Conservation (phyloP, 2,329 filamentous ascomycete genomes). For the Grosmannia huntii region DNA sequence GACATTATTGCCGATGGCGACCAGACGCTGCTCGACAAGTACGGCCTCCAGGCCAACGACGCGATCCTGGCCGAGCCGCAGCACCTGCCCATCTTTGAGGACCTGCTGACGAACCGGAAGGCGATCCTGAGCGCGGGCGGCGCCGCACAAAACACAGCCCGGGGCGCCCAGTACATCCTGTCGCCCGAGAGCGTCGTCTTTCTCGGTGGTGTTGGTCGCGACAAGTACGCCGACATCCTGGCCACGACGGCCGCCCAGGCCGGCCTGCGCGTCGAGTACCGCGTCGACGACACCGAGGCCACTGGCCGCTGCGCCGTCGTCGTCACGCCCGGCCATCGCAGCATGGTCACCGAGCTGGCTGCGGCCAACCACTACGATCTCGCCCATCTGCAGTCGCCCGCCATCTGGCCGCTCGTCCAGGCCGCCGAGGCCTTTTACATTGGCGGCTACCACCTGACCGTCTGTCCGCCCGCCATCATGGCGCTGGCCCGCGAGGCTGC, state of each 20-base stretch:
- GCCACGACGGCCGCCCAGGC: slow-evolving; percentile 74
- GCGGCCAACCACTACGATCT: slow-evolving; percentile 96
- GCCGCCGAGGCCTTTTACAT: slow-evolving; percentile 83
- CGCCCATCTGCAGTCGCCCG: slow-evolving; percentile 79
- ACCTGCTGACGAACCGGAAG: slow-evolving; percentile 81
- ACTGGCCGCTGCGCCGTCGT: slow-evolving; percentile 93
- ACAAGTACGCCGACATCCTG: slow-evolving; percentile 89
- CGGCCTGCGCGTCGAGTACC: slow-evolving; percentile 89
- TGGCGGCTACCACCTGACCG: slow-evolving; percentile 94
- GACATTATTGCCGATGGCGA: slow-evolving; percentile 86
- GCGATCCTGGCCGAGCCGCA: slow-evolving; percentile 91
- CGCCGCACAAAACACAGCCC: slow-evolving; percentile 93
- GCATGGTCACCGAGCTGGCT: slow-evolving; percentile 86
- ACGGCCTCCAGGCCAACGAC: slow-evolving; percentile 88
- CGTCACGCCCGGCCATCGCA: slow-evolving; percentile 93
- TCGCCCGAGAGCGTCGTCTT: slow-evolving; percentile 81
- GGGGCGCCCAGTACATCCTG: slow-evolving; percentile 93
- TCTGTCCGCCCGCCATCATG: slow-evolving; percentile 81
- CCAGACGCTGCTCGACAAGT: slow-evolving; percentile 79
- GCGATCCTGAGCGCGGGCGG: slow-evolving; percentile 93
- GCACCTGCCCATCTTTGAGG: slow-evolving; percentile 83
- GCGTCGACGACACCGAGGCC: slow-evolving; percentile 68
- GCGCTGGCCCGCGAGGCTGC: slow-evolving; percentile 86
- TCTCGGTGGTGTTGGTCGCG: slow-evolving; percentile 85
- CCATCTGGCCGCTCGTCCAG: slow-evolving; percentile 88